Conservation (phyloP, 495 filamentous ascomycete genomes). For the Annulohypoxylon maeteangense region DNA sequence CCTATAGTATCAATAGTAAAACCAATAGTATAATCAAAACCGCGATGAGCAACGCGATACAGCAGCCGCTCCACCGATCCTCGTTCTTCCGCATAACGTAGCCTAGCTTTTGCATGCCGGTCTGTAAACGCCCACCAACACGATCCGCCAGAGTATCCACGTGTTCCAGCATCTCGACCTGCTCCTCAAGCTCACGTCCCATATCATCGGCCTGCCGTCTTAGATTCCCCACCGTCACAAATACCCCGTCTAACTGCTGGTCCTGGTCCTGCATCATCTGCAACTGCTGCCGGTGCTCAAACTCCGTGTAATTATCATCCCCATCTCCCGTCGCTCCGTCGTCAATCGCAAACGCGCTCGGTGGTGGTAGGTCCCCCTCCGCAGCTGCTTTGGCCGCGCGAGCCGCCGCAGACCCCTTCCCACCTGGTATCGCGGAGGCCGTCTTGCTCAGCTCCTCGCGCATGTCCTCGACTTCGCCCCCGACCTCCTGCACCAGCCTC, state of each 20-base stretch:
- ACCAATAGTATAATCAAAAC: constrained; percentile 87
- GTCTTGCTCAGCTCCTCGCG: constrained; percentile 71
- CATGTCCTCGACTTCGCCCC: constrained; percentile 88
- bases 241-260: constrained; percentile 90
- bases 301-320: constrained; percentile 76
- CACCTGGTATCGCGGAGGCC: background rate
- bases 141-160: constrained; percentile 85
- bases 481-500: constrained; percentile 88
- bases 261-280: constrained; percentile 97
- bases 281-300: constrained; percentile 90
- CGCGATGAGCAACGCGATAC: constrained; percentile 85
- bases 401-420: constrained; percentile 31
- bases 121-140: constrained; percentile 85
- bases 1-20: constrained; percentile 67
- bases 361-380: constrained; percentile 69
- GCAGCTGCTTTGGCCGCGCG: constrained; percentile 46
- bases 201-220: constrained; percentile 91
- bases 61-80: constrained; percentile 90
- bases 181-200: constrained; percentile 95
- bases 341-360: constrained; percentile 70
- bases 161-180: constrained; percentile 80
- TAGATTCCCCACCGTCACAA: constrained; percentile 89
- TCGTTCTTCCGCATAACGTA: constrained; percentile 91
- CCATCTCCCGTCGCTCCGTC: constrained; percentile 57
- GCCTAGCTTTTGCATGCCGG: constrained; percentile 84